Percentiles rank a stretch among this genome's conserved stretches.
phyloP scores from a whole-genome alignment of 2,329 filamentous ascomycete genomes.

The Ambrosiella beaveri region DNA sequence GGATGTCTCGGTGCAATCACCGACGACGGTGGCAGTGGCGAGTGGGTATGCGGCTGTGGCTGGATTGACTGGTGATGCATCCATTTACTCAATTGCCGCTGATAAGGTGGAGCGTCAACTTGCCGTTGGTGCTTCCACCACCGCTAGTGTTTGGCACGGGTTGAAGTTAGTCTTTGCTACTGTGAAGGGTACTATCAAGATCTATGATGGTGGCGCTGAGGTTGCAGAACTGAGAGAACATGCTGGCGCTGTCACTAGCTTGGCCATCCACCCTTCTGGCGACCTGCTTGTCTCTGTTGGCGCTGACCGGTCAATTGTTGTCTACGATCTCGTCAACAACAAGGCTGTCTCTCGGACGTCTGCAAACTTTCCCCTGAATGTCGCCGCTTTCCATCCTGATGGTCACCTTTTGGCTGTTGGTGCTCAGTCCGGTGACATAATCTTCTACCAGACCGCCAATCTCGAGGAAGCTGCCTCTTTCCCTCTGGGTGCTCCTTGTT shows the following conservation, averaged over 20 bases:
- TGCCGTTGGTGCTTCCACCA: conserved; percentile 50
- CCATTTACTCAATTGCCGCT: conserved; percentile 56
- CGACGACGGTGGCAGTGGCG: conserved; percentile 32
- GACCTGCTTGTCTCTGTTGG: conserved; percentile 75
- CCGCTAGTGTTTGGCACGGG: conserved; percentile 45
- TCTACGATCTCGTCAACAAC: conserved; percentile 61
- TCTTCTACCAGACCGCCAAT: conserved; percentile 74
- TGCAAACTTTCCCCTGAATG: conserved; percentile 50
- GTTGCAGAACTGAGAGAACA: conserved; percentile 60
- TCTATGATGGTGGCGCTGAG: conserved; percentile 57
- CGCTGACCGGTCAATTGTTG: conserved; percentile 76
- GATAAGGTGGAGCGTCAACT: conserved; percentile 51
- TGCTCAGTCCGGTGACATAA: conserved; percentile 62
- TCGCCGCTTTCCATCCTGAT: conserved; percentile 82
- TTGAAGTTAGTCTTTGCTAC: conserved; percentile 56
- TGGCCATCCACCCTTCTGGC: conserved; percentile 69
- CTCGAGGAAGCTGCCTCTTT: conserved; percentile 64
- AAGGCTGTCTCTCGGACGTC: conserved; percentile 62
- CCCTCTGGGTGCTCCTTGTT: conserved; percentile 48
- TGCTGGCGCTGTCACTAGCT: conserved; percentile 58
- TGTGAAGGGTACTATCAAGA: conserved; percentile 58
- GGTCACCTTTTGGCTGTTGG: conserved; percentile 86
- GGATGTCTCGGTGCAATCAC: conserved; percentile 29
- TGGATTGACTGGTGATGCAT: conserved; percentile 55
- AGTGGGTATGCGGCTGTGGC: conserved; percentile 56